Evolutionary conservation across 2,329 filamentous ascomycete genomes (phyloP), one percentile per base, ranked within the genome.

Genomic region (Trichoderma endophyticum): DNA sequence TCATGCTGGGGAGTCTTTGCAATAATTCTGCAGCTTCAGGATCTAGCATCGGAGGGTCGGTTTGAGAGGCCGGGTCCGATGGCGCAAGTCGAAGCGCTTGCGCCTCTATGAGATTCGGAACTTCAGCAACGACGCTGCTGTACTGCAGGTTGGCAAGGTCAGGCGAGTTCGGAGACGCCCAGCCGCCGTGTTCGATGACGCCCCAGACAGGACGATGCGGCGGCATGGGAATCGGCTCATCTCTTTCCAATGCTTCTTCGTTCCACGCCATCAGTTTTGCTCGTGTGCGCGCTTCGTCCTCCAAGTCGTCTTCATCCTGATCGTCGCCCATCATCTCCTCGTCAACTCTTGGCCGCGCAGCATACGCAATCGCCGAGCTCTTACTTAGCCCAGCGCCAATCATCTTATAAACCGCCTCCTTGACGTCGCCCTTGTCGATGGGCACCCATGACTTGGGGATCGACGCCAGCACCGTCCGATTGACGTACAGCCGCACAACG

Each of bases 361-460:
- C 91, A 84, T 91, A 96, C 5, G 95, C 91, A 72, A 98, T 90
- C 43, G 91, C 86, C 1, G 94, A 93, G 79, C 94, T 97, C 76
- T 92, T 87, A 73, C 89, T 88, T 69, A 97, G 86, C 30, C 91
- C 89, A 63, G 90, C 88, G 18, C 87, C 87, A 72, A 99, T 92
- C 83, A 97, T 89, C 75, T 89, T 88, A 77, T 93, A 87, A 51
- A 98, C 93, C 70, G 87, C 86, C 75, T 90, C 91, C 59, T 88
- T 89, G 59, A 98, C 88, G 79, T 98, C 94, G 75, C 92, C 92
- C 79, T 93, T 93, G 76, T 96, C 93, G 74, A 97, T 86, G 0
- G 95, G 95, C 18, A 97, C 88, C 88, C 93, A 97, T 69, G 89
- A 85, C 80, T 95, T 96, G 1, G 96, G 96, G 72, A 99, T 97